Evolutionary conservation across 1,284 basidiomycete genomes (phyloP), one percentile per base, ranked within the genome.

Genomic region (Puccinia sorghi): DNA sequence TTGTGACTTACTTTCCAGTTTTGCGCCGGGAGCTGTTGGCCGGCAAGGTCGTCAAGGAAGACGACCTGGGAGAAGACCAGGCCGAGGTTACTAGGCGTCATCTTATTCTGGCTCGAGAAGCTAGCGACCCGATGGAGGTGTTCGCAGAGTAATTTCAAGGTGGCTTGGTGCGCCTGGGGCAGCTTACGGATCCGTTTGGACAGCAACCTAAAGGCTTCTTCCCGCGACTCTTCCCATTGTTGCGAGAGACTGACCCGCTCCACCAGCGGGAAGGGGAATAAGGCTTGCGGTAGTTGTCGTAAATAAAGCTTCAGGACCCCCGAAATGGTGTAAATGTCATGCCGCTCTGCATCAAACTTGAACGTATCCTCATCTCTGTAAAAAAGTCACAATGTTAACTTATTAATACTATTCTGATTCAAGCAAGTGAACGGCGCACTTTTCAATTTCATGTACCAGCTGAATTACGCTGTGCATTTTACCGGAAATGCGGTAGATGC

Each of bases 281-380:
- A 88, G 0, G 95, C 92, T 82, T 95, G 93, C 0, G 96, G 94
- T 2, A 99, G 86, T 83, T 95, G 93, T 43, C 96, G 90, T 52
- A 99, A 87, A 86, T 94, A 95, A 56, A 92, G 86, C 88, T 99
- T 98, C 78, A 99, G 86, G 66, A 99, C 87, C 0, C 93, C 93
- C 5, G 93, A 89, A n/a, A 97, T 91, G 12, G 91, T 92, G 83
- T 90, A 92, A 0, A 95, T 88, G 83, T 99, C 97, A 82, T 97
- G 93, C 63, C 89, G 88, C 7, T 88, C 85, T 13, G 88, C 86
- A 59, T 90, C 89, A 83, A 99, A 96, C 75, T 88, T 86, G 85
- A 98, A 98, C 4, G 87, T 86, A n/a, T 87, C 86, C 85, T 98
- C 97, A 84, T 97, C 91, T 39, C 75, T 78, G 37, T 27, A 39